Evolutionary conservation across 345 rosid genomes (phyloP).

Genomic region (Linum trigynum): DNA sequence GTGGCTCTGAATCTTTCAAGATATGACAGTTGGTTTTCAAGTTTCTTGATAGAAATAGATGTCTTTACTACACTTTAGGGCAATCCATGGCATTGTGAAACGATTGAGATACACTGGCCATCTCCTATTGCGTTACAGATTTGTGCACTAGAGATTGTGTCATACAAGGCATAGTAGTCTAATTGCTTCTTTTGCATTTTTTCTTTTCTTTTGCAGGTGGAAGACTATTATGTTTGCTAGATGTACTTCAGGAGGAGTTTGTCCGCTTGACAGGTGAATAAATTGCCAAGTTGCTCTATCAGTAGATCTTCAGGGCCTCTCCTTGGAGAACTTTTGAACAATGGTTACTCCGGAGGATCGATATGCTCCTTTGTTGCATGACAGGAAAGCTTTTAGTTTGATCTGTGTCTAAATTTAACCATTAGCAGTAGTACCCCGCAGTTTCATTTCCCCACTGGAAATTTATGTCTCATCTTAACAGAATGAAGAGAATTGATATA

Average conservation of each 20-base stretch:
- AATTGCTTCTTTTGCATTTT: neutral
- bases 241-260: conserved; percentile 17
- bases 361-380: neutral
- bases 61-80: neutral
- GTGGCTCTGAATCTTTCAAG: too few relatives aligned
- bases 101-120: neutral
- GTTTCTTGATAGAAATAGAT: neutral
- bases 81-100: neutral
- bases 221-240: conserved; percentile 39
- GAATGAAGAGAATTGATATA: neutral
- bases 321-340: neutral
- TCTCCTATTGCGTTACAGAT: neutral
- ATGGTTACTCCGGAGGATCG: neutral
- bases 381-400: neutral
- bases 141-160: neutral
- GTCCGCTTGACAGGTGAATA: conserved; percentile 24
- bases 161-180: neutral
- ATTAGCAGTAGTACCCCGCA: neutral
- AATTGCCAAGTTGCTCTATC: neutral
- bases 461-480: neutral
- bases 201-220: conserved; percentile 16
- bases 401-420: neutral
- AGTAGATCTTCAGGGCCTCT: neutral
- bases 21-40: neutral
- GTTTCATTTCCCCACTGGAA: neutral